phyloP scores from a whole-genome alignment of 805 yeast species.

The Ogataea pilisensis region DNA sequence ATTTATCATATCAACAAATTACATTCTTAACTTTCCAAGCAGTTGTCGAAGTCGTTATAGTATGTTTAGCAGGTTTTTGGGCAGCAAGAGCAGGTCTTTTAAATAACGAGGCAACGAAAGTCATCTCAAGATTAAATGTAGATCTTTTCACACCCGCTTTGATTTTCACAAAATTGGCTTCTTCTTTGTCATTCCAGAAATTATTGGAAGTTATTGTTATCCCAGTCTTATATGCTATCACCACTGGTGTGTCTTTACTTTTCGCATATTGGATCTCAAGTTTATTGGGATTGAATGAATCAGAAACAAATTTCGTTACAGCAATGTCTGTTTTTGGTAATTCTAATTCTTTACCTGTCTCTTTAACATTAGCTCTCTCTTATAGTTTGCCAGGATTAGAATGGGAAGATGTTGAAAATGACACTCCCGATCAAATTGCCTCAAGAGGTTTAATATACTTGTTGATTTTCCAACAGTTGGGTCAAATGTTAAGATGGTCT shows the following conservation, averaged over 20 bases:
- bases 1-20: constrained; percentile 32
- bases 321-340: constrained; percentile 98
- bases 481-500: constrained; percentile 79
- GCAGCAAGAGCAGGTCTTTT: constrained; percentile 74
- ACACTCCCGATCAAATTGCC: constrained; percentile 65
- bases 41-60: constrained; percentile 81
- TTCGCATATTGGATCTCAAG: constrained; percentile 57
- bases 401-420: constrained; percentile 71
- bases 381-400: constrained; percentile 70
- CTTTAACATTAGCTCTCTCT: constrained; percentile 75
- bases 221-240: constrained; percentile 77
- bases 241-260: constrained; percentile 69
- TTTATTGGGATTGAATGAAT: constrained; percentile 54
- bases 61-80: constrained; percentile 81
- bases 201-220: constrained; percentile 77
- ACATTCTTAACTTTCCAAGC: constrained; percentile 83
- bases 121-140: constrained; percentile 74
- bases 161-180: constrained; percentile 76
- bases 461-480: constrained; percentile 75
- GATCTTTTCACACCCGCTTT: constrained; percentile 93
- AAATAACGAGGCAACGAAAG: constrained; percentile 69
- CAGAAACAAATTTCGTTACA: constrained; percentile 86
- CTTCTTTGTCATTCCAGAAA: constrained; percentile 66
- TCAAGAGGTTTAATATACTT: constrained; percentile 73
- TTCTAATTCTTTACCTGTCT: constrained; percentile 91